Evolutionary conservation across 2,329 filamentous ascomycete species (phyloP).

Genomic region (Paecilomyces niveus): DNA sequence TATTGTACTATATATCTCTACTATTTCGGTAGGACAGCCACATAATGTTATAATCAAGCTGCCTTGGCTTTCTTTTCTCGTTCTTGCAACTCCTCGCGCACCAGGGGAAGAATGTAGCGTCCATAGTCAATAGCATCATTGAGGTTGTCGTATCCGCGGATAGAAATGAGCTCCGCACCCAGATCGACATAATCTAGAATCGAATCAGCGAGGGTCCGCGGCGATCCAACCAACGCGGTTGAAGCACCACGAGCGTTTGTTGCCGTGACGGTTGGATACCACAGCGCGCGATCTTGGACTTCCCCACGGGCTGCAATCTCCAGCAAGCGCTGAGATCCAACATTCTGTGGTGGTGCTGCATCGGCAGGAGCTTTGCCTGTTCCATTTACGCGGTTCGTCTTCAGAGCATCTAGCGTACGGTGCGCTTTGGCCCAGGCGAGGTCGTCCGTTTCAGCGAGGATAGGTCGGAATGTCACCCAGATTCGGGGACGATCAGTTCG

Average conservation of each 20-base stretch:
- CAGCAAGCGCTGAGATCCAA: slow-evolving; percentile 52
- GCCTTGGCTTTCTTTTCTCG: background rate
- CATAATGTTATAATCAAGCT: background rate
- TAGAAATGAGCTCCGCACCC: slow-evolving; percentile 52
- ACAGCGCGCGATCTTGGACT: slow-evolving; percentile 55
- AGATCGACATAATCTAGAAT: slow-evolving; percentile 53
- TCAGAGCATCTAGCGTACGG: slow-evolving; percentile 47
- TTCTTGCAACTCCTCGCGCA: slow-evolving; percentile 22
- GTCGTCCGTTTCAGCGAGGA: slow-evolving; percentile 55
- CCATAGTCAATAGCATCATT: slow-evolving; percentile 56
- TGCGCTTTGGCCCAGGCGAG: slow-evolving; percentile 57
- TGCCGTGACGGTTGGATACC: slow-evolving; percentile 57
- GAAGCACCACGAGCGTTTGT: slow-evolving; percentile 55
- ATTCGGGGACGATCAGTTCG: slow-evolving; percentile 50
- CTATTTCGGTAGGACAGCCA: background rate
- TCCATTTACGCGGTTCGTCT: slow-evolving; percentile 34
- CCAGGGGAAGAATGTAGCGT: slow-evolving; percentile 47
- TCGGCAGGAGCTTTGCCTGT: slow-evolving; percentile 21
- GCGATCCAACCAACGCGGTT: slow-evolving; percentile 52
- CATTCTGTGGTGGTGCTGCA: slow-evolving; percentile 47
- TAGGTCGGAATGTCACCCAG: slow-evolving; percentile 59
- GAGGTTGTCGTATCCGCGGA: slow-evolving; percentile 55
- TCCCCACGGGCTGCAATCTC: slow-evolving; percentile 49
- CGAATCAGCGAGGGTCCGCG: slow-evolving; percentile 47
- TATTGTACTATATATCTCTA: background rate